Base-by-base conservation (phyloP, 2,329 filamentous ascomycete genomes). In the Huntiella decipiens region DNA sequence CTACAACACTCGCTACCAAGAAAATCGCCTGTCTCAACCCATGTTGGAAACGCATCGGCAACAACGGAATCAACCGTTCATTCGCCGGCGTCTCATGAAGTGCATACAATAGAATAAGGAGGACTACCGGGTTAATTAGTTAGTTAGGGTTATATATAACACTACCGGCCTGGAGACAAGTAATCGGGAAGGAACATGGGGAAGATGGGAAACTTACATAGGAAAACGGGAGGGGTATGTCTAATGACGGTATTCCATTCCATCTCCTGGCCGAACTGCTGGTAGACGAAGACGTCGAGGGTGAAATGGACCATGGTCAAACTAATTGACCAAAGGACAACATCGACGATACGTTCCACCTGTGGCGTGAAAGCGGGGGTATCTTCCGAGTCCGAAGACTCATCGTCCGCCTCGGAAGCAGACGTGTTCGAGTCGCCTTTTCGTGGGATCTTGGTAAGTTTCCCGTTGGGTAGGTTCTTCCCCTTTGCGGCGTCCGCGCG, bases 251-350 rank as follows among this genome's bases (percentile, higher is more conserved):
- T 60, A 1, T 56, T 47, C 76, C 77, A 84, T 3, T 68, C 57
- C 2, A 86, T 67, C 2, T 74, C 68, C 51, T 76, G 67, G n/a
- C 75, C 73, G 55, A 84, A 91, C 60, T 91, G 83, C 53, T 79
- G 71, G 58, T 85, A 80, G 16, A 86, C 81, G 8, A 91, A 66
- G 34, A 86, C 76, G 56, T 88, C 82, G 44, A 91, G 68, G 0
- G 79, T 84, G 53, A 86, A 77, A 57, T 88, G 81, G 43, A 87
- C 61, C 66, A 78, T 82, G 10, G 73, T 66, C 54, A 91, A 61
- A 51, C 74, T 76, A 8, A 73, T 61, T 5, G 66, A 68, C 70
- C 71, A 79, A 17, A 79, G 61, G 3, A 71, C 32, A 0, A 72
- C 62, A 34, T 79, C 74, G 50, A 75, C 59, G 41, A 73, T 53